Percentiles rank a stretch among this genome's conserved stretches.
phyloP scores from a whole-genome alignment of 306 rosid genomes.

The Argentina anserina region DNA sequence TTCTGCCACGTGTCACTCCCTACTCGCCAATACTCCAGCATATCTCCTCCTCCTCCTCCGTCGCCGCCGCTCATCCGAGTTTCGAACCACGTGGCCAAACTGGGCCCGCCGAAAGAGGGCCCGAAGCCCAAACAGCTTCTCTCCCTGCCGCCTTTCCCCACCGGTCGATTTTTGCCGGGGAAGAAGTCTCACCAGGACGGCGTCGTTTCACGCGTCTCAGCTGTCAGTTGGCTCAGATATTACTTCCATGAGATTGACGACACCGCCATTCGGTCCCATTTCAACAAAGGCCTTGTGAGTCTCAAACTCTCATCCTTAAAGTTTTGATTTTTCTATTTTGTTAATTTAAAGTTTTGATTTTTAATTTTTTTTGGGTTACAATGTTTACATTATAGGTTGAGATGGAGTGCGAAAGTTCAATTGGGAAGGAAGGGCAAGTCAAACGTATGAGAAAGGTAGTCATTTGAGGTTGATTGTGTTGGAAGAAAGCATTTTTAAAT shows the following conservation, averaged over 20 bases:
- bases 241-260: constrained; percentile 62
- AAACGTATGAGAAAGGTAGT: constrained; percentile 53
- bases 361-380: background rate
- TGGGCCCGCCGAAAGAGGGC: constrained; percentile 65
- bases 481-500: background rate
- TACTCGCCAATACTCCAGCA: constrained; percentile 38
- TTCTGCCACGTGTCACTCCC: background rate
- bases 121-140: constrained; percentile 85
- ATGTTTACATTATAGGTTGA: constrained; percentile 53
- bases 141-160: constrained; percentile 79
- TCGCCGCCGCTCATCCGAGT: constrained; percentile 58
- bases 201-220: constrained; percentile 44
- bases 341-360: background rate
- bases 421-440: constrained; percentile 34
- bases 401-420: constrained; percentile 34
- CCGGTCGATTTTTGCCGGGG: constrained; percentile 53
- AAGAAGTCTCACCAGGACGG: constrained; percentile 31
- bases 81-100: constrained; percentile 63
- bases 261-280: constrained; percentile 66
- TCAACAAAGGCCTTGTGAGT: constrained; percentile 86
- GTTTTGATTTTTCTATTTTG: background rate
- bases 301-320: background rate
- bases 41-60: constrained; percentile 57
- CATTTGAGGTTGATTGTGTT: constrained; percentile 6
- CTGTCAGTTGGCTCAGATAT: constrained; percentile 82